These are phyloP conservation scores for Spergularia marina DNA, from an alignment of 148 eudicot genomes.

Conservation along the genomic window DNA sequence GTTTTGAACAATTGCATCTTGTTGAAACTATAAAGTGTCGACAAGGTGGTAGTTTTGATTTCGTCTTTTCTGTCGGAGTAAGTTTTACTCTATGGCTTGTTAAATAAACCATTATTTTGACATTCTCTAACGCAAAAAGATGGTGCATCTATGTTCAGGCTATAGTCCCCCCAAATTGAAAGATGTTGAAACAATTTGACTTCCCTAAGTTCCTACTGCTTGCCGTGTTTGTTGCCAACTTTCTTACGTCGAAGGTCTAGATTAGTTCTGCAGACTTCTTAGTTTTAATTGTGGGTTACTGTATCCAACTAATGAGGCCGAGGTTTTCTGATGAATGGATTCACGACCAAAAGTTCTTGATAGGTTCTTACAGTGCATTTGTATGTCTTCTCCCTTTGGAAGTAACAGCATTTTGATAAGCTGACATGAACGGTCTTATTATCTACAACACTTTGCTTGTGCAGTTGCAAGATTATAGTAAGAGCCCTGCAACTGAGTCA, in stretches of 20 bases:
- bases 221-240: background rate
- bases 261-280: background rate
- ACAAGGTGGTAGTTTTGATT: too few species aligned
- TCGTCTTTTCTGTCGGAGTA: background rate
- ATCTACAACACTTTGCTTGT: slow-evolving; percentile 16
- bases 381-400: background rate
- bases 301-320: background rate
- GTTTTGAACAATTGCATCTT: too few species aligned
- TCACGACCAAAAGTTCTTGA: background rate
- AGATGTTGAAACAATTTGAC: background rate
- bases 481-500: slow-evolving; percentile 58
- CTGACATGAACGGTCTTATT: background rate
- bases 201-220: background rate
- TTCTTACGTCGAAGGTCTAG: background rate
- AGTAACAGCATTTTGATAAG: background rate
- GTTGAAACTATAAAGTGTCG: too few species aligned
- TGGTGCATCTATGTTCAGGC: background rate
- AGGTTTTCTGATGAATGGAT: background rate
- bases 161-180: background rate
- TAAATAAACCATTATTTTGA: too few species aligned
- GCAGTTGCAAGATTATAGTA: slow-evolving; percentile 88
- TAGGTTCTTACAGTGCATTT: background rate
- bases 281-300: background rate
- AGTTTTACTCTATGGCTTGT: background rate
- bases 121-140: background rate